These are phyloP conservation scores for Claviceps sp. DNA, from an alignment of 2,329 filamentous ascomycete genomes.

Conservation along the genomic window DNA sequence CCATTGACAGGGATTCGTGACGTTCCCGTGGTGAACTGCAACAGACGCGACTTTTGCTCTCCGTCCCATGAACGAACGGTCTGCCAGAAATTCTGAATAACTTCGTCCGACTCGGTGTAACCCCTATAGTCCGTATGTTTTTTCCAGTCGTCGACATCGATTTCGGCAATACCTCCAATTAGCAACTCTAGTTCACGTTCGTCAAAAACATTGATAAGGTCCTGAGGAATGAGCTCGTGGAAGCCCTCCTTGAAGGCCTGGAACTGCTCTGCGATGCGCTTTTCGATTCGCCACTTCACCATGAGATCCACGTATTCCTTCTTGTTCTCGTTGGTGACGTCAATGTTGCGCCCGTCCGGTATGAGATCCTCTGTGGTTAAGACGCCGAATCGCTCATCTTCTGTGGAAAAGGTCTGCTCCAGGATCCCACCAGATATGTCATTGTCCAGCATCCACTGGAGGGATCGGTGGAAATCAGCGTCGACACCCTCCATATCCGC, in stretches of 20 bases:
- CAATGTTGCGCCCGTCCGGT: conserved; percentile 77
- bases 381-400: conserved; percentile 94
- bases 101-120: conserved; percentile 94
- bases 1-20: conserved; percentile 97
- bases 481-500: conserved; percentile 99
- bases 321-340: conserved; percentile 98
- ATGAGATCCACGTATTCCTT: conserved; percentile 97
- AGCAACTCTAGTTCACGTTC: conserved; percentile 92
- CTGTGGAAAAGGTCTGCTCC: conserved; percentile 91
- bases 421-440: conserved; percentile 85
- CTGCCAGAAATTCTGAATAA: conserved; percentile 98
- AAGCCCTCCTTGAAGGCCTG: conserved; percentile 95
- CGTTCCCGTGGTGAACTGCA: conserved; percentile 96
- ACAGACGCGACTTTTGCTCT: conserved; percentile 88
- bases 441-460: conserved; percentile 97
- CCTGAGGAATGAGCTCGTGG: conserved; percentile 91
- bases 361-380: conserved; percentile 90
- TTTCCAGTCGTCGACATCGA: conserved; percentile 99
- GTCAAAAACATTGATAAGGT: conserved; percentile 96
- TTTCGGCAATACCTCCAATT: conserved; percentile 98
- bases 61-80: conserved; percentile 94
- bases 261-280: conserved; percentile 96
- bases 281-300: conserved; percentile 98
- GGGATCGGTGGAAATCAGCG: conserved; percentile 88
- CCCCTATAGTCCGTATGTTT: conserved; percentile 99